These are phyloP conservation scores for Strobilomyces confusus DNA, from an alignment of 768 basidiomycete genomes.

Conservation along the genomic window DNA sequence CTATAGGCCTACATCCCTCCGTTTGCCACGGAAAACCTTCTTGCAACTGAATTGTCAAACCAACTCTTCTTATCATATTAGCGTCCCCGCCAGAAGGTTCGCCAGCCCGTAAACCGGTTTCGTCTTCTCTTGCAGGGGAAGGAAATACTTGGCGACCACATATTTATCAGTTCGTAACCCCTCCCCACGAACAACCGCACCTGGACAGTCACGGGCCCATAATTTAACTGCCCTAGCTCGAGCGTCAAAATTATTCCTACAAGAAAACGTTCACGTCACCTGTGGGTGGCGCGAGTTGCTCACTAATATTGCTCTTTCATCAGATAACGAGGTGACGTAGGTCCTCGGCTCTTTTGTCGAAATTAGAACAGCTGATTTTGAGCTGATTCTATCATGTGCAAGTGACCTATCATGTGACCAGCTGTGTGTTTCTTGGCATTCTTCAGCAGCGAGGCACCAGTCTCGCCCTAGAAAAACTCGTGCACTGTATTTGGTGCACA, in stretches of 20 bases:
- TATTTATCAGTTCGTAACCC: not conserved
- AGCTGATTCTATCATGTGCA: not conserved
- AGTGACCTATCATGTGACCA: constrained; percentile 10
- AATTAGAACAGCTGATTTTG: not conserved
- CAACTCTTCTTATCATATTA: not conserved
- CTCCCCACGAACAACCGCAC: not conserved
- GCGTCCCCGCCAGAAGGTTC: not conserved
- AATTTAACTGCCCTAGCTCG: not conserved
- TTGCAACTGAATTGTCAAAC: not conserved
- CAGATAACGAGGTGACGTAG: constrained; percentile 22
- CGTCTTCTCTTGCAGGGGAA: not conserved
- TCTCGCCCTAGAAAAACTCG: not conserved
- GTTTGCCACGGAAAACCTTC: too few species aligned
- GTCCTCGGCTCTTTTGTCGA: constrained; percentile 14
- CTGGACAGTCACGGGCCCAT: not conserved
- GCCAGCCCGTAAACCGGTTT: not conserved
- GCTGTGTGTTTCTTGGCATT: constrained; percentile 4
- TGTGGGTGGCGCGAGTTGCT: not conserved
- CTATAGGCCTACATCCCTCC: too few species aligned
- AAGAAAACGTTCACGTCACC: constrained; percentile 11
- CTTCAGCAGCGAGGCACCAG: not conserved
- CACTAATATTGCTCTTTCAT: not conserved
- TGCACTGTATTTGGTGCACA: not conserved
- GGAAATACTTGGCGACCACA: not conserved
- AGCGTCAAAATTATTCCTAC: not conserved